These are phyloP conservation scores for Cladophialophora carrionii DNA, from an alignment of 2,329 filamentous ascomycete species.

Conservation along the genomic window DNA sequence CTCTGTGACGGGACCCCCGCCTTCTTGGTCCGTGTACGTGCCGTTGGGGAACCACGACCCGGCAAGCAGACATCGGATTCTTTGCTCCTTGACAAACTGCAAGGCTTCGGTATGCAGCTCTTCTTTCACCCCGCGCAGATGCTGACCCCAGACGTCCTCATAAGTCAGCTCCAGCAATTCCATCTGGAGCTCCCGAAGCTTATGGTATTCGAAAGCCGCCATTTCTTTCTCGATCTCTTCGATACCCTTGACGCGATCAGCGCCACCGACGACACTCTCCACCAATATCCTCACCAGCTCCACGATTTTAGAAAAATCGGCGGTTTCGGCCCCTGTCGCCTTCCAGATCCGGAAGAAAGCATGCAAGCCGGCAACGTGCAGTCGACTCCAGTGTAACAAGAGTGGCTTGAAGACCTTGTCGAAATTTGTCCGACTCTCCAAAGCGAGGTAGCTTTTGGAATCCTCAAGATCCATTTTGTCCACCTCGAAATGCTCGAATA, in stretches of 20 bases:
- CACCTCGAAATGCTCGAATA: conserved; percentile 96
- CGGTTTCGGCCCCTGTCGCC: conserved; percentile 76
- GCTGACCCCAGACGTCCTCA: conserved; percentile 90
- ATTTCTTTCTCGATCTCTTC: conserved; percentile 88
- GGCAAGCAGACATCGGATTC: conserved; percentile 82
- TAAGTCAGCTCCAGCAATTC: conserved; percentile 87
- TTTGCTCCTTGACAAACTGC: conserved; percentile 96
- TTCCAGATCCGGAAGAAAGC: conserved; percentile 94
- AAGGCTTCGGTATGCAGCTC: conserved; percentile 88
- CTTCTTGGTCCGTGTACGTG: conserved; percentile 51
- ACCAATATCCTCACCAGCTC: conserved; percentile 88
- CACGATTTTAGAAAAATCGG: conserved; percentile 90
- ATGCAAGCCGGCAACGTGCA: conserved; percentile 83
- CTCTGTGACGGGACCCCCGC: conserved; percentile 46
- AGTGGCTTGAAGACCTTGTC: conserved; percentile 86
- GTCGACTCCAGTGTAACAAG: conserved; percentile 86
- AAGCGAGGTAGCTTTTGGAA: conserved; percentile 70
- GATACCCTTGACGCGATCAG: conserved; percentile 79
- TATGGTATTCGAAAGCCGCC: conserved; percentile 75
- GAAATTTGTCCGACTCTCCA: conserved; percentile 76
- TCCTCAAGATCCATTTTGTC: conserved; percentile 82
- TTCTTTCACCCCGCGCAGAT: conserved; percentile 86
- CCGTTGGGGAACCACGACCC: conserved; percentile 80
- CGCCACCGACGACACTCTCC: conserved; percentile 84
- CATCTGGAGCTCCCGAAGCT: conserved; percentile 87